These are phyloP conservation scores for Coemansia sp. DNA, from an alignment of 192 early-diverging fungal species.

Conservation along the genomic window DNA sequence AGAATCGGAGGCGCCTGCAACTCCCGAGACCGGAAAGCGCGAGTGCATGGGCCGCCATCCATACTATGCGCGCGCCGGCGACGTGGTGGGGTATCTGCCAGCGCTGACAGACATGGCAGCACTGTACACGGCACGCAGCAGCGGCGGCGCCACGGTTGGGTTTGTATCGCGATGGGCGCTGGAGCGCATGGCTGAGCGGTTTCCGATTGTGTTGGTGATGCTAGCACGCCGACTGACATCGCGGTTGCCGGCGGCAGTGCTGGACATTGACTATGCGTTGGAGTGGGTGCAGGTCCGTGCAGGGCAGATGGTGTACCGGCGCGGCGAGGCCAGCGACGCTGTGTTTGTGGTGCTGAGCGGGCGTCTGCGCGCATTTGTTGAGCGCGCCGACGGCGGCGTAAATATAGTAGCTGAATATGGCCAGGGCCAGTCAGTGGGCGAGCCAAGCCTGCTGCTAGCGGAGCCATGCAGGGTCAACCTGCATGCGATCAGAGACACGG, in stretches of 20 bases:
- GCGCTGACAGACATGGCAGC: slow-evolving; percentile 90
- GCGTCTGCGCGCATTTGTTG: slow-evolving; percentile 81
- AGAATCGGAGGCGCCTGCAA: neutral
- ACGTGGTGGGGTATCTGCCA: slow-evolving; percentile 88
- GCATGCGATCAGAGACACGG: slow-evolving; percentile 97
- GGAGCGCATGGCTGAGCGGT: slow-evolving; percentile 80
- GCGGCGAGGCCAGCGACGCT: slow-evolving; percentile 82
- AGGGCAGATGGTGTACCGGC: slow-evolving; percentile 87
- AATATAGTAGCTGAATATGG: slow-evolving; percentile 91
- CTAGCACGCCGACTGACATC: slow-evolving; percentile 85
- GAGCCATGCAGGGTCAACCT: slow-evolving; percentile 76
- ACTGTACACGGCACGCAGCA: slow-evolving; percentile 79
- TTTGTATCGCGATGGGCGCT: slow-evolving; percentile 80
- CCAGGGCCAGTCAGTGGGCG: slow-evolving; percentile 94
- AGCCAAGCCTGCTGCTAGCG: slow-evolving; percentile 83
- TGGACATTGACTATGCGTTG: slow-evolving; percentile 79
- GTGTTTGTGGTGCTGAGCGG: slow-evolving; percentile 94
- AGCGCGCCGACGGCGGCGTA: slow-evolving; percentile 62
- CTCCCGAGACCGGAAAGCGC: neutral
- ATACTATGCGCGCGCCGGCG: slow-evolving; percentile 81
- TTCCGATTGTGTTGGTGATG: slow-evolving; percentile 80
- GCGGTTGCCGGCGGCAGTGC: slow-evolving; percentile 75
- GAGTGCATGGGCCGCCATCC: slow-evolving; percentile 31
- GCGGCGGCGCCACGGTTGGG: slow-evolving; percentile 80
- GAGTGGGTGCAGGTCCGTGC: slow-evolving; percentile 96